Conservation (phyloP, 1,139 yeast species). For the Saccharomyces uvarum region DNA sequence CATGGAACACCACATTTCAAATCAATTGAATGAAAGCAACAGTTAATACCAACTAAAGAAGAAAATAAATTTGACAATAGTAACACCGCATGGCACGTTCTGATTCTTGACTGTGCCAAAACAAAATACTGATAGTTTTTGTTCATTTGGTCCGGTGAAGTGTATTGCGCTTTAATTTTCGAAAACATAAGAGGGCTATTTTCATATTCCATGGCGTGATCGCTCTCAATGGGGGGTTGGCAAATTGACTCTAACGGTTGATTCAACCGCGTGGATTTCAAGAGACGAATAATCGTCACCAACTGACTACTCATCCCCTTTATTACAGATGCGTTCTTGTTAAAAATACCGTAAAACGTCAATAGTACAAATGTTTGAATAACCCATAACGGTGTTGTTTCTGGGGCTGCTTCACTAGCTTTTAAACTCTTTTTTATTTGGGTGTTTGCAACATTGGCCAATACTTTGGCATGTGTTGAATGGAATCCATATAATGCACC, state of each 20-base stretch:
- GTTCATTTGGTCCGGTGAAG: constrained; percentile 35
- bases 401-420: constrained; percentile 45
- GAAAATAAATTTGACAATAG: constrained; percentile 65
- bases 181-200: constrained; percentile 32
- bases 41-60: constrained; percentile 57
- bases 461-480: constrained; percentile 63
- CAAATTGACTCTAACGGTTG: constrained; percentile 57
- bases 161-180: constrained; percentile 26
- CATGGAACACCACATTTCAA: constrained; percentile 67
- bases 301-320: constrained; percentile 71
- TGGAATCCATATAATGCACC: constrained; percentile 86
- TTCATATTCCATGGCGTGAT: constrained; percentile 27
- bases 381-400: constrained; percentile 72
- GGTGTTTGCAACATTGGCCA: constrained; percentile 71
- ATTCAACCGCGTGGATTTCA: constrained; percentile 67
- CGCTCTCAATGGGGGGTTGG: constrained; percentile 46
- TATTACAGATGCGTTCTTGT: constrained; percentile 63
- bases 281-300: constrained; percentile 71
- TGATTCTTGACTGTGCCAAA: constrained; percentile 72
- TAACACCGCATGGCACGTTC: constrained; percentile 76
- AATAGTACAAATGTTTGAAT: constrained; percentile 78
- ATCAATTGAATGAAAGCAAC: constrained; percentile 48
- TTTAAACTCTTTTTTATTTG: constrained; percentile 73
- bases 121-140: constrained; percentile 68
- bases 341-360: constrained; percentile 73